Percentiles rank a stretch among this genome's conserved stretches.
Evolutionary conservation across 1,284 basidiomycete species (phyloP).

Genomic region (Sporisorium scitamineum): DNA sequence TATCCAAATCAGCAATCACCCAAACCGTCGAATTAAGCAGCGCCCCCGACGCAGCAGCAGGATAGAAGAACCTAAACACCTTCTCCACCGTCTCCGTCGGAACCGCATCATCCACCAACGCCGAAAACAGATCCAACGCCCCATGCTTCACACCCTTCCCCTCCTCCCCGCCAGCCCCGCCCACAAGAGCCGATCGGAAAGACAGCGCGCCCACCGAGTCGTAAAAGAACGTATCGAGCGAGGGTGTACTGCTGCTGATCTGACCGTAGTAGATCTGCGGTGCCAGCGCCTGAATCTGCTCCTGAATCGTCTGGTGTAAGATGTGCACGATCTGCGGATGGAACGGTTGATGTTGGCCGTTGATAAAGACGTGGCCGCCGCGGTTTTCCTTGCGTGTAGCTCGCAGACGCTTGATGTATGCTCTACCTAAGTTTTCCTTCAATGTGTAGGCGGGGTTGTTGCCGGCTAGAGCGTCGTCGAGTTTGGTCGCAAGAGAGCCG

Average conservation of each 20-base stretch:
- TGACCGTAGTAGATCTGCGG: slow-evolving; percentile 76
- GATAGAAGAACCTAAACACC: slow-evolving; percentile 75
- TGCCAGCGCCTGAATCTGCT: slow-evolving; percentile 51
- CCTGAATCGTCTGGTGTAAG: slow-evolving; percentile 47
- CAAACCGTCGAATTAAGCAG: slow-evolving; percentile 74
- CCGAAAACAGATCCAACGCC: slow-evolving; percentile 45
- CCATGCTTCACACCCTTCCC: slow-evolving; percentile 70
- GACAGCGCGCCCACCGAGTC: slow-evolving; percentile 80
- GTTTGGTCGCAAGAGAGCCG: slow-evolving; percentile 8
- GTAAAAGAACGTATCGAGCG: slow-evolving; percentile 83
- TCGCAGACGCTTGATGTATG: slow-evolving; percentile 51
- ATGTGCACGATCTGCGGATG: slow-evolving; percentile 74
- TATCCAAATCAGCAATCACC: slow-evolving; percentile 84
- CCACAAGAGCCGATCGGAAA: slow-evolving; percentile 79
- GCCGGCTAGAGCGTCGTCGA: slow-evolving; percentile 23
- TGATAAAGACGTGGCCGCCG: slow-evolving; percentile 78
- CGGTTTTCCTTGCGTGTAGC: slow-evolving; percentile 28
- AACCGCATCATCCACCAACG: slow-evolving; percentile 11
- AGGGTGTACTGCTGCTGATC: slow-evolving; percentile 75
- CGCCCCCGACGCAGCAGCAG: slow-evolving; percentile 70
- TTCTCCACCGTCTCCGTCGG: neutral
- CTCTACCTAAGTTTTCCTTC: slow-evolving; percentile 19
- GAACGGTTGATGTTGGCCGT: slow-evolving; percentile 82
- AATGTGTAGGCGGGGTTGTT: slow-evolving; percentile 5
- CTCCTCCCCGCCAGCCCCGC: slow-evolving; percentile 70